Evolutionary conservation across 331 rosid genomes (phyloP).

Genomic region (Rhamnella rubrinervis): DNA sequence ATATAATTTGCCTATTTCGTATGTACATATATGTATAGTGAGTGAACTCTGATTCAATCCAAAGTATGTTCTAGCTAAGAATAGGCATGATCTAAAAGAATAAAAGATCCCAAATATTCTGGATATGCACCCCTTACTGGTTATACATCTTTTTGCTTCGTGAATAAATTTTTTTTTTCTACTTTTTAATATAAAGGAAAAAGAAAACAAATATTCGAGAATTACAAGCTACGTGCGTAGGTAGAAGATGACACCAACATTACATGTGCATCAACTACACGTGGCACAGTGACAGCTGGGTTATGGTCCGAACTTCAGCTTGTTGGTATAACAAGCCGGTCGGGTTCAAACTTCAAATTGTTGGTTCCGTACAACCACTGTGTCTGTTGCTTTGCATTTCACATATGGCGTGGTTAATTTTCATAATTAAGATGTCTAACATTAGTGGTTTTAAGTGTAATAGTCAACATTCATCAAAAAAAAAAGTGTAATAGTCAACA

Average conservation of each 20-base stretch:
- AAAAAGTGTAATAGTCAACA: too few species aligned
- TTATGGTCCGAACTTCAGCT: constrained; percentile 21
- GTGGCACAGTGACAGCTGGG: constrained; percentile 33
- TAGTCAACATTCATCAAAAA: too few species aligned
- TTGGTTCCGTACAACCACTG: neutral
- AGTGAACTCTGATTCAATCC: neutral
- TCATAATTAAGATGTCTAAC: constrained; percentile 2
- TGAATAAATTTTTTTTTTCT: neutral
- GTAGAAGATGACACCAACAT: constrained; percentile 41
- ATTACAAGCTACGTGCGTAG: constrained; percentile 8
- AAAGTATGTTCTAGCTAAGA: neutral
- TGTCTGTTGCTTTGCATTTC: neutral
- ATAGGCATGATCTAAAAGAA: neutral
- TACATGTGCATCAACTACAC: constrained; percentile 47
- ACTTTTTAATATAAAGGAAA: neutral
- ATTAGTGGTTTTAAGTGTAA: too few species aligned
- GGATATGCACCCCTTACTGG: constrained; percentile 1
- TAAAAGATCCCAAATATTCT: constrained; percentile 3
- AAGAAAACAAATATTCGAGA: neutral
- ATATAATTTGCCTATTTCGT: neutral
- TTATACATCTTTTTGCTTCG: neutral
- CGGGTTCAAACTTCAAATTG: constrained; percentile 14
- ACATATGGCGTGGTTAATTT: constrained; percentile 4
- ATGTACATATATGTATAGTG: neutral
- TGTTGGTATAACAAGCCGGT: neutral